A percentile compares a stretch with the other conserved stretches of the same genome.
Evolutionary conservation across 2,329 filamentous ascomycete genomes (phyloP).

Genomic region (Thermochaetoides dissita): DNA sequence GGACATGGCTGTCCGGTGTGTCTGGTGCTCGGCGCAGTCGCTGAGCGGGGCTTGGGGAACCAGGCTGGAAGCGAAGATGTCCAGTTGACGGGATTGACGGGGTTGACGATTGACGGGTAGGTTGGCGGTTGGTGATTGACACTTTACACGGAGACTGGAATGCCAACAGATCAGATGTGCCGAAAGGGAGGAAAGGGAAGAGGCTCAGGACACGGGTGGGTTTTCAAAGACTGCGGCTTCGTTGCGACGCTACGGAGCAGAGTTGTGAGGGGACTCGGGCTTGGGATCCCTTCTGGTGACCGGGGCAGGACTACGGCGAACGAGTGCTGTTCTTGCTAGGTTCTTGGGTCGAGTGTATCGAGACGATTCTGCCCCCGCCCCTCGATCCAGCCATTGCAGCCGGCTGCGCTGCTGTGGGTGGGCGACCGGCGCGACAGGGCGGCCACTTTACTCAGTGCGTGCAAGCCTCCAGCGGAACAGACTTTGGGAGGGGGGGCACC

Average conservation of each 20-base stretch:
- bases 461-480: no score
- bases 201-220: conserved; percentile 3
- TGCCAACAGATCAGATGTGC: conserved; percentile 1
- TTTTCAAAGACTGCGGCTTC: background rate
- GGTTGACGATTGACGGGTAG: no score
- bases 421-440: no score
- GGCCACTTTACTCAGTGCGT: no score
- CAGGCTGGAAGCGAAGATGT: no score
- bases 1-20: conserved; percentile 12
- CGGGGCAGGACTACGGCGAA: conserved; percentile 1
- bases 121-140: no score
- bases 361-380: no score
- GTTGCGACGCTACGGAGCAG: no score
- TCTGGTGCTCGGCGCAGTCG: conserved; percentile 11
- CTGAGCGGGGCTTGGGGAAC: conserved; percentile 9
- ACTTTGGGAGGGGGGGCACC: conserved; percentile 7
- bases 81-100: background rate
- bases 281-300: background rate
- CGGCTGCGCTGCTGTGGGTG: background rate
- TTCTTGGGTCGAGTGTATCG: background rate
- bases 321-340: background rate
- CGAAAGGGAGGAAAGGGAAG: conserved; percentile 2
- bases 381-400: background rate
- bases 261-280: no score
- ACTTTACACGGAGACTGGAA: background rate